Evolutionary conservation across 2,329 filamentous ascomycete genomes (phyloP).

Genomic region (Chaetothyriales sp.): DNA sequence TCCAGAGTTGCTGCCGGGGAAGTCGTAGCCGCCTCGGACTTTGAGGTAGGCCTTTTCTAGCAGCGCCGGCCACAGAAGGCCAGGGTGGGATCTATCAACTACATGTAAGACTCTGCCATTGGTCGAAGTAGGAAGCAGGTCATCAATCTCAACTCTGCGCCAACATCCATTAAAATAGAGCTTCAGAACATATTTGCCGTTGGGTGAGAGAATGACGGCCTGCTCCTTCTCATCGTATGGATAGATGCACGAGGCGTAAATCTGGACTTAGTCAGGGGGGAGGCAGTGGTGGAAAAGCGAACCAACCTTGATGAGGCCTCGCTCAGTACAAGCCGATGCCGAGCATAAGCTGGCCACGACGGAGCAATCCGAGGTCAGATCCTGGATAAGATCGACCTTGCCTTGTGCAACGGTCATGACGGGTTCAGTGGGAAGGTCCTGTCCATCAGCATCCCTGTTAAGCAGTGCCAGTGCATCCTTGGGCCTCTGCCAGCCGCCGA

Average conservation of each 20-base stretch:
- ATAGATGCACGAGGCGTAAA: conserved; percentile 59
- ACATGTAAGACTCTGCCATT: conserved; percentile 70
- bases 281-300: conserved; percentile 3
- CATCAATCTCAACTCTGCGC: conserved; percentile 76
- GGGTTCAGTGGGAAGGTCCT: conserved; percentile 21
- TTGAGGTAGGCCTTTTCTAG: conserved; percentile 96
- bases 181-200: conserved; percentile 82
- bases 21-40: conserved; percentile 89
- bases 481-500: conserved; percentile 72
- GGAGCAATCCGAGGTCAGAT: conserved; percentile 90
- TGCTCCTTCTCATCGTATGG: conserved; percentile 52
- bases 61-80: conserved; percentile 79
- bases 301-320: conserved; percentile 54
- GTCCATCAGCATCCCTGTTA: conserved; percentile 21
- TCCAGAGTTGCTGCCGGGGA: conserved; percentile 91
- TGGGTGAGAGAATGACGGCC: conserved; percentile 53
- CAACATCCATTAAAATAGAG: conserved; percentile 93
- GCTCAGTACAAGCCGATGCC: conserved; percentile 54
- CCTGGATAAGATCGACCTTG: conserved; percentile 76
- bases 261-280: conserved; percentile 29
- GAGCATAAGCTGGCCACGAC: conserved; percentile 92
- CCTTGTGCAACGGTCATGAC: conserved; percentile 42
- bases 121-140: conserved; percentile 66
- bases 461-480: conserved; percentile 44
- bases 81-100: conserved; percentile 67